Conservation (phyloP, 2,329 filamentous ascomycete species). For the Calonectria hongkongensis region DNA sequence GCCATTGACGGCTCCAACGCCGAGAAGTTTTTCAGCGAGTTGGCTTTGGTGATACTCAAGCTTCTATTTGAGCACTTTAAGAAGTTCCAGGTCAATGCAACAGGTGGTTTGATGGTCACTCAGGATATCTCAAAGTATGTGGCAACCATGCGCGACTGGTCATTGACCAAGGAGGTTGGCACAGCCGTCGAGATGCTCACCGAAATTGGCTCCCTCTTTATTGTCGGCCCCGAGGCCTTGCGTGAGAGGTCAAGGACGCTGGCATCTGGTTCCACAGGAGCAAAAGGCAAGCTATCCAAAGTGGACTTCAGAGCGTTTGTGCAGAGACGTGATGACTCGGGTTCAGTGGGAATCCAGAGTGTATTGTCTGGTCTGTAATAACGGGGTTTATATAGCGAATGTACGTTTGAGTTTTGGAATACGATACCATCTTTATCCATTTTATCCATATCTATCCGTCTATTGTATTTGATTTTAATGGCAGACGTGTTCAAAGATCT, state of each 20-base stretch:
- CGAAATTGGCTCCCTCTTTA: conserved; percentile 96
- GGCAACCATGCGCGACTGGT: conserved; percentile 89
- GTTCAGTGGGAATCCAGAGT: conserved; percentile 87
- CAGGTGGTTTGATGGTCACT: conserved; percentile 94
- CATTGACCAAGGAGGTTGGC: conserved; percentile 80
- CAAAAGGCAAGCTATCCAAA: conserved; percentile 75
- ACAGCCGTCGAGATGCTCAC: conserved; percentile 88
- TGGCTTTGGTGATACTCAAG: conserved; percentile 85
- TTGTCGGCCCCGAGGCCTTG: conserved; percentile 88
- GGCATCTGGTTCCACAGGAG: conserved; percentile 63
- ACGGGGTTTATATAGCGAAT: conserved; percentile 36
- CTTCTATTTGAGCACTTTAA: conserved; percentile 95
- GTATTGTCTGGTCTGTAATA: conserved; percentile 79
- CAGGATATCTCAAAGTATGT: conserved; percentile 98
- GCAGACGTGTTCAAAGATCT: conserved; percentile 54
- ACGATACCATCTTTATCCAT: conserved; percentile 51
- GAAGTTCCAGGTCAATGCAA: conserved; percentile 93
- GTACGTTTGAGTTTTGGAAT: conserved; percentile 44
- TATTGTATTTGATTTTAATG: background rate
- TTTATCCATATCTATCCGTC: conserved; percentile 13
- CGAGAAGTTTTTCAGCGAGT: conserved; percentile 86
- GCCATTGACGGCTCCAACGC: conserved; percentile 90
- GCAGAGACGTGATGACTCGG: conserved; percentile 87
- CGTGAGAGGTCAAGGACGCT: conserved; percentile 81
- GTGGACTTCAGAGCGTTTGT: conserved; percentile 89